Evolutionary conservation across 2,329 filamentous ascomycete genomes (phyloP), one percentile per base, ranked within the genome.

Genomic region (Zymoseptoria pseudotritici): DNA sequence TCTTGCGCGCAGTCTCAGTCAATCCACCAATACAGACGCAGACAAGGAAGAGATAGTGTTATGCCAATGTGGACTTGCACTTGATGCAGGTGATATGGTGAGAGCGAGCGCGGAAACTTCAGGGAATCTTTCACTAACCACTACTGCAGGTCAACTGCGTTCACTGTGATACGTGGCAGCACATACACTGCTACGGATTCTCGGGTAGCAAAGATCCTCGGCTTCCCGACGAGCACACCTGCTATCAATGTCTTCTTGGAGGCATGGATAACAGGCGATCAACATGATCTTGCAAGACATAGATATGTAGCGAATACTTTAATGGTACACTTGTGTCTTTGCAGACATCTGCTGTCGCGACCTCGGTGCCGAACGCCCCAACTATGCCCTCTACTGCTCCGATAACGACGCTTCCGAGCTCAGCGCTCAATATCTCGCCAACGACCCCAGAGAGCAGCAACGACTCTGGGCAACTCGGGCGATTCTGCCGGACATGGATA

Each of bases 111-210:
- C n/a, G 19, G 10, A 5, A 26, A 1, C 1, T 26, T 9, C 26
- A 26, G 8, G n/a, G 54, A 54, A 17, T 21, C 36, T 11, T 11
- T 17, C 9, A 59, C 11, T 56, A 21, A 55, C 58, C 49, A 42
- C 11, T 21, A n/a, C 31, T 19, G 8, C 50, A 80, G 78, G 66
- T 79, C n/a, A 57, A 73, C 58, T 81, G 79, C 62, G 59, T 65
- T 11, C 78, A 75, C 61, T 81, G 79, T 63, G 64, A 71, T 46
- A 76, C 70, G 9, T 76, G 73, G 66, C 79, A 81, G 62, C 79
- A 81, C 68, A 57, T 74, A 24, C 65, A 73, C 49, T 81, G 79
- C 66, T 79, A 80, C 60, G 79, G 79, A 4, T 80, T 76, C 62
- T 65, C 66, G 8, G 69, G 63, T 20, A 29, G 58, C 1, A 61